Conservation (phyloP, 78 protist genomes). For the Bodo saltans region DNA sequence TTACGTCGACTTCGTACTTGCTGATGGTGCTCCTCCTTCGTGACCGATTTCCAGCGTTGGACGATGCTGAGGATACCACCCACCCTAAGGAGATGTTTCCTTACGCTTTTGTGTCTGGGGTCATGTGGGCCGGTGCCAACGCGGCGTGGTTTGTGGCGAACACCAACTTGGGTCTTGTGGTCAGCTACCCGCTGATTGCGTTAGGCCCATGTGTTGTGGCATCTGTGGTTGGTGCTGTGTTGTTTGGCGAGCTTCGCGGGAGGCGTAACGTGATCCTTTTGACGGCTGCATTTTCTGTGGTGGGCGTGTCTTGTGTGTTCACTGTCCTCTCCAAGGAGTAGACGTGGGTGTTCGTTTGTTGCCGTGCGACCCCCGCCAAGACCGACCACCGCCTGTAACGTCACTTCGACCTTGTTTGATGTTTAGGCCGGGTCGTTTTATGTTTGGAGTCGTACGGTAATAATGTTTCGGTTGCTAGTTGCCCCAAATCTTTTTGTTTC, state of each 20-base stretch:
- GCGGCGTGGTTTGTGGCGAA: constrained; percentile 50
- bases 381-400: too few relatives aligned
- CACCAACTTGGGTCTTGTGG: constrained; percentile 40
- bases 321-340: constrained; percentile 6
- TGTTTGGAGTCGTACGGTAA: too few relatives aligned
- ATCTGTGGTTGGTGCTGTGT: constrained; percentile 21
- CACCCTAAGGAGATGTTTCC: not conserved
- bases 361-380: too few relatives aligned
- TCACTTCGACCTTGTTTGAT: too few relatives aligned
- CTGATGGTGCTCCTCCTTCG: constrained; percentile 24
- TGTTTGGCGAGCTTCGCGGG: constrained; percentile 74
- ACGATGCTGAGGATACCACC: not conserved
- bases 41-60: not conserved
- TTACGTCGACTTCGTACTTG: constrained; percentile 58
- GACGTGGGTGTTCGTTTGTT: too few relatives aligned
- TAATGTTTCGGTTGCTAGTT: too few relatives aligned
- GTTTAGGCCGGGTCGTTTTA: too few relatives aligned
- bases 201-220: constrained; percentile 64
- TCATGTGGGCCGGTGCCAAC: constrained; percentile 68
- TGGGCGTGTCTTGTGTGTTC: not conserved
- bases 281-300: constrained; percentile 25
- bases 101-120: constrained; percentile 61
- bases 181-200: constrained; percentile 67
- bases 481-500: too few relatives aligned
- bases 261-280: constrained; percentile 50